Base-by-base conservation (phyloP, 1,284 basidiomycete species). In the Pseudozyma pruni region DNA sequence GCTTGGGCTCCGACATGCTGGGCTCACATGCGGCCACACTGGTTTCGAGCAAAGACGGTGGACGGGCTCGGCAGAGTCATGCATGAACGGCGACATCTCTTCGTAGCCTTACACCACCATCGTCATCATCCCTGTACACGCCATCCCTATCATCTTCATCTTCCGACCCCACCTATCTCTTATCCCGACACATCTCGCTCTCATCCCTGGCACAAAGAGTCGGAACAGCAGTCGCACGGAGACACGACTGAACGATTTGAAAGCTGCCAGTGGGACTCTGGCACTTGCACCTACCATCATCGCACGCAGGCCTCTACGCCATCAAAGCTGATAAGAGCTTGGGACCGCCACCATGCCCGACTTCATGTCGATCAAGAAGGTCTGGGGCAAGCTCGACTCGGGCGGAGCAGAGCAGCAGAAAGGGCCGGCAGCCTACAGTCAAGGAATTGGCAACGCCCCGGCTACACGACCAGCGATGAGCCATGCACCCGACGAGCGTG, bases 291-390 rank as follows among this genome's bases (percentile, higher is more conserved):
- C 8, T 39, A 10, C 14, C 8, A 8, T 16, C 19, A 40, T 23
- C 4, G n/a, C 17, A 17, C 40, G 22, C 25, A 23, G 11, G 35
- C 27, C 27, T 11, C 27, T 29, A 11, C 27, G 3, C 32, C 2
- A 17, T 19, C 14, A 8, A 32, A 22, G 47, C 20, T 31, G 11
- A 29, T 6, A 29, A 29, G 27, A 29, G 27, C 27, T 29, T 11
- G 11, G 11, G 27, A 29, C n/a, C 45, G 34, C 23, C 40, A 55
- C 4, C 34, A 72, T 72, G 69, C 69, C 69, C 11, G 69, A 72
- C 63, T 72, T 72, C 20, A 45, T 72, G 59, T 72, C 69, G 25
- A 43, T 72, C 47, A 72, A 67, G 37, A 61, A 61, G 33, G 51
- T 67, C n/a, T 62, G 63, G 62, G 55, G 58, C 23, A 67, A 72